phyloP scores from a whole-genome alignment of 495 filamentous ascomycete genomes.

The Penicillium mononematosum region DNA sequence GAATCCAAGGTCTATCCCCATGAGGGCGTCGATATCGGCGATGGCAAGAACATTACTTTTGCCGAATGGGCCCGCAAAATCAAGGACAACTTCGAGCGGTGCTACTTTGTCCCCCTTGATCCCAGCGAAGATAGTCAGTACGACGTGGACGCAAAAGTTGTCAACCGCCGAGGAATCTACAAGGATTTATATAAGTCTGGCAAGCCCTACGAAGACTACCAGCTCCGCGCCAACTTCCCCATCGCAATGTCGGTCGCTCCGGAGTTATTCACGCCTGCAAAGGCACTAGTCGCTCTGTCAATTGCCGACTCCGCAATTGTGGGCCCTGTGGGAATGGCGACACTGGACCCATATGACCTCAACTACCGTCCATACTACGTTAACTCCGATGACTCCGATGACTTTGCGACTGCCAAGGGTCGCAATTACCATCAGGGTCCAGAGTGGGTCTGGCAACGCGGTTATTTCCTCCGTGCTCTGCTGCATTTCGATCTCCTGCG shows the following conservation, averaged over 20 bases:
- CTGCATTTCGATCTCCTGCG: conserved; percentile 84
- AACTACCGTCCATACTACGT: conserved; percentile 94
- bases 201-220: conserved; percentile 97
- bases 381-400: conserved; percentile 87
- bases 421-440: conserved; percentile 98
- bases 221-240: conserved; percentile 89
- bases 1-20: conserved; percentile 66
- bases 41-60: conserved; percentile 63
- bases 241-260: conserved; percentile 95
- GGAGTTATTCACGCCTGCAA: conserved; percentile 73
- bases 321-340: conserved; percentile 93
- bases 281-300: conserved; percentile 75
- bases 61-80: conserved; percentile 77
- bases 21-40: conserved; percentile 62
- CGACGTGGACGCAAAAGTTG: conserved; percentile 72
- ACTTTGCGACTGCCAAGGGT: conserved; percentile 89
- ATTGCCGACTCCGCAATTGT: conserved; percentile 74
- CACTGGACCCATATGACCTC: conserved; percentile 84
- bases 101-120: conserved; percentile 78
- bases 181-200: conserved; percentile 92
- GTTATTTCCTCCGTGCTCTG: conserved; percentile 89
- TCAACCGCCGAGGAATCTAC: conserved; percentile 93
- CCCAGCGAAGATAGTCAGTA: conserved; percentile 67
- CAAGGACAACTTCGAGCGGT: conserved; percentile 82
- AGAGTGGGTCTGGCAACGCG: conserved; percentile 98